phyloP scores from a whole-genome alignment of 352 stramenopile genomes.

The Pythium angustatum region DNA sequence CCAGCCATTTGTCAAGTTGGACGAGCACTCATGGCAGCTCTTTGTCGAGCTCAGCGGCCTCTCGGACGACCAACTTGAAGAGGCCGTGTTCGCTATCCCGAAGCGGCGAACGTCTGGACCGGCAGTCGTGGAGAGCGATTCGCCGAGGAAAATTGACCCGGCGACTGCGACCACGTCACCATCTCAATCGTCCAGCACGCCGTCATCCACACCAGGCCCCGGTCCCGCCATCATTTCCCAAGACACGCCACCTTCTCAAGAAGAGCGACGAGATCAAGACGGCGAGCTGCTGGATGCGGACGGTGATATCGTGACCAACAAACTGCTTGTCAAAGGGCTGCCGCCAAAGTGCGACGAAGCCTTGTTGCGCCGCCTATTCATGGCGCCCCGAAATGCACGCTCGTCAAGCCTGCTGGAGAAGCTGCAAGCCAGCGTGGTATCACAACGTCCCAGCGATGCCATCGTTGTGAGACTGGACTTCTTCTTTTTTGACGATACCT shows the following conservation, averaged over 20 bases:
- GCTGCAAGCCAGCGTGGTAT: constrained; percentile 8
- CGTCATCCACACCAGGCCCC: constrained; percentile 15
- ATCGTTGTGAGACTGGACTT: constrained; percentile 55
- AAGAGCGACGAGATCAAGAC: constrained; percentile 28
- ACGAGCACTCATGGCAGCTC: constrained; percentile 63
- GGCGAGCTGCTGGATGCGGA: constrained; percentile 51
- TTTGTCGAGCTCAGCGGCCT: constrained; percentile 58
- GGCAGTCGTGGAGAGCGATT: constrained; percentile 2
- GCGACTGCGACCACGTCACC: constrained; percentile 8
- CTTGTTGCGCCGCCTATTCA: constrained; percentile 49
- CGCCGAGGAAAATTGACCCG: neutral
- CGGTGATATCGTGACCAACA: constrained; percentile 53
- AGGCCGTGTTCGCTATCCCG: constrained; percentile 80
- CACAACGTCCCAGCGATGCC: constrained; percentile 12
- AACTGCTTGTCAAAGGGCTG: constrained; percentile 70
- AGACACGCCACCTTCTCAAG: neutral
- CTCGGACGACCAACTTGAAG: constrained; percentile 52
- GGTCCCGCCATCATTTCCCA: constrained; percentile 2
- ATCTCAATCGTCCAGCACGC: constrained; percentile 20
- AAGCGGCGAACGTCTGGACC: constrained; percentile 49
- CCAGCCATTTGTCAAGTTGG: constrained; percentile 32
- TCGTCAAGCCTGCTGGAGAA: constrained; percentile 17
- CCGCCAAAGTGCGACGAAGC: constrained; percentile 49
- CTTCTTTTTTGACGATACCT: constrained; percentile 74
- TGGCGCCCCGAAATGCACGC: constrained; percentile 13